Base-by-base conservation (phyloP, 2,329 filamentous ascomycete species). In the Diplodia scrobiculata region DNA sequence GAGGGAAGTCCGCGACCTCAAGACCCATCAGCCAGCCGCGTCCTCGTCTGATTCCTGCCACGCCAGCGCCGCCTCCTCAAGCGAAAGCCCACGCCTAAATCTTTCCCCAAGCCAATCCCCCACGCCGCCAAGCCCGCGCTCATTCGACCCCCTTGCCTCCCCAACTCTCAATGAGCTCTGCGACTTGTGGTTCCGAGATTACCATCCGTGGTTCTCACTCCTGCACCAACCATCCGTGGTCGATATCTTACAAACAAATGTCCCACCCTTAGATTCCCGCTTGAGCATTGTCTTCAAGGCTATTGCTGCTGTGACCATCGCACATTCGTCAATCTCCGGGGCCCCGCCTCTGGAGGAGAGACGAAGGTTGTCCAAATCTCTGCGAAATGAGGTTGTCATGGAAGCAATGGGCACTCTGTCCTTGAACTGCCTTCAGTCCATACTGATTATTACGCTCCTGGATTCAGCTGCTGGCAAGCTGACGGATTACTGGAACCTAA, bases 151-250 rank as follows among this genome's bases (percentile, higher is more conserved):
- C 7, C 62, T 71, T n/a, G 63, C 66, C 3, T 51, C 66, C 0
- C 51, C n/a, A 13, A 64, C 69, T 21, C 54, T 70, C n/a, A 66
- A 65, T 13, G 66, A 71, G 64, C 69, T 77, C 7, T 76, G 73
- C 52, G 68, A 71, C 10, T 67, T 72, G 2, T 78, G 74, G 75
- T 79, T 79, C 67, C 72, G 74, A 47, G 71, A 73, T 51, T 77
- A 76, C 63, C 76, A 79, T 67, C 68, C 71, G 5, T 79, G 77
- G 76, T 73, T 75, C 58, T 76, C 76, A 1, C 75, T 79, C 45
- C 69, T 79, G 47, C 73, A 74, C 51, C 69, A 71, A 47, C 71
- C 70, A 0, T 69, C 73, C 1, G 67, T 74, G 5, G 27, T 70
- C 2, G 68, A 71, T 32, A 64, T 68, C 9, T 51, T 74, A 1